Conservation (phyloP, 2,329 filamentous ascomycete species). For the Stemphylium beticola region DNA sequence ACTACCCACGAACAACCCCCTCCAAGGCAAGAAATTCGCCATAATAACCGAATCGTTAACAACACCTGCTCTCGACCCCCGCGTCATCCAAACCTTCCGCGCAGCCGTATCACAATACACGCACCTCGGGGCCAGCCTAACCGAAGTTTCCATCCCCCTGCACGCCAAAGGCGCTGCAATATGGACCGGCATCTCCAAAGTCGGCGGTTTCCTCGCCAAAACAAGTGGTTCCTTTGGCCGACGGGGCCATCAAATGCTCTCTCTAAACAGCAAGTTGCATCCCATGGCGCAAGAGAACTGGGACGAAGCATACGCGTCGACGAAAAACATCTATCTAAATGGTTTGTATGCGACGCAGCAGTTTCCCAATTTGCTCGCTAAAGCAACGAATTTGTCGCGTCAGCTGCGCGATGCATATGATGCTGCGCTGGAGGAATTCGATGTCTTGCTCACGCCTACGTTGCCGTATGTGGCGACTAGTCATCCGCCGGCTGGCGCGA, state of each 20-base stretch:
- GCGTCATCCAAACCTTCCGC: conserved; percentile 52
- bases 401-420: conserved; percentile 58
- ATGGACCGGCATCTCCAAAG: conserved; percentile 56
- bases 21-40: conserved; percentile 38
- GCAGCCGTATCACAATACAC: conserved; percentile 51
- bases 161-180: conserved; percentile 58
- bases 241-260: conserved; percentile 57
- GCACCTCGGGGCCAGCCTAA: conserved; percentile 57
- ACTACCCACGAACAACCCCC: conserved; percentile 19
- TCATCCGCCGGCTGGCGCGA: conserved; percentile 49
- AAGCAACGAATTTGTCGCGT: conserved; percentile 57
- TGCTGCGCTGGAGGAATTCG: conserved; percentile 48
- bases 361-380: conserved; percentile 57
- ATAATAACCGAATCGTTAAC: conserved; percentile 40
- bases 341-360: conserved; percentile 55
- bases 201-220: conserved; percentile 53
- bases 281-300: conserved; percentile 58
- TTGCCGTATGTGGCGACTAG: conserved; percentile 56
- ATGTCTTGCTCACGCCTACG: conserved; percentile 58
- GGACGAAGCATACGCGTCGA: conserved; percentile 58
- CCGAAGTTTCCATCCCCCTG: conserved; percentile 59
- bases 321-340: conserved; percentile 63
- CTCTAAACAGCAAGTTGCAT: conserved; percentile 58
- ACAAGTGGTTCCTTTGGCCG: conserved; percentile 51
- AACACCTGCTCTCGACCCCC: conserved; percentile 45